Evolutionary conservation across 2,329 filamentous ascomycete species (phyloP).

Genomic region (Claviceps sp.): DNA sequence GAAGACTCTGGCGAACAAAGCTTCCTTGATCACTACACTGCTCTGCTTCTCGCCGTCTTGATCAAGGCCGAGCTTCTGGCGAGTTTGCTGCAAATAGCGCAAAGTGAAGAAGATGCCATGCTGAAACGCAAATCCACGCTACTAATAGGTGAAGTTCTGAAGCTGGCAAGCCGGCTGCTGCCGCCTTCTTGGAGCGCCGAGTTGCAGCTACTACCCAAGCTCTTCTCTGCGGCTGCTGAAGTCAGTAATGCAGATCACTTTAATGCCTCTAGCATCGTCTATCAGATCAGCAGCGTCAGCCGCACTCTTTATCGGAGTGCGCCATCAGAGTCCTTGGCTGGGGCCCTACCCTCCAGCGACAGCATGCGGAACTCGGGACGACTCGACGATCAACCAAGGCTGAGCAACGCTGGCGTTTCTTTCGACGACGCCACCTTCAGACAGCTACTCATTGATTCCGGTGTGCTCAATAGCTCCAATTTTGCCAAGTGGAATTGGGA

Average conservation of each 20-base stretch:
- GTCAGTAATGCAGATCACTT: slow-evolving; percentile 63
- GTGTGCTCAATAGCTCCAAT: slow-evolving; percentile 79
- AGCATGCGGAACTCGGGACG: slow-evolving; percentile 34
- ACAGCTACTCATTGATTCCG: slow-evolving; percentile 59
- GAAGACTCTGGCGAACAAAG: slow-evolving; percentile 64
- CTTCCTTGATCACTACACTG: slow-evolving; percentile 87
- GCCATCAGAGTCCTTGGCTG: slow-evolving; percentile 28
- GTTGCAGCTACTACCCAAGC: slow-evolving; percentile 75
- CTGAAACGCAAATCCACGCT: slow-evolving; percentile 82
- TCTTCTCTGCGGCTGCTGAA: slow-evolving; percentile 64
- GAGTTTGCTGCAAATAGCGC: slow-evolving; percentile 49
- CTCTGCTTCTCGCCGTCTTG: slow-evolving; percentile 72
- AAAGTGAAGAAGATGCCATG: slow-evolving; percentile 52
- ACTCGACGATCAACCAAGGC: slow-evolving; percentile 44
- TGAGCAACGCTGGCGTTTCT: slow-evolving; percentile 25
- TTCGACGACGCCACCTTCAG: slow-evolving; percentile 51
- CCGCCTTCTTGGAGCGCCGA: slow-evolving; percentile 71
- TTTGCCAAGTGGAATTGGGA: slow-evolving; percentile 98
- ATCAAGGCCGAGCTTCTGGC: slow-evolving; percentile 65
- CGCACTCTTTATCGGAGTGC: slow-evolving; percentile 76
- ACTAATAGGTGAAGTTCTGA: slow-evolving; percentile 80
- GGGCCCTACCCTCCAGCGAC: slow-evolving; percentile 27
- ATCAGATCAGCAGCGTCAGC: slow-evolving; percentile 96
- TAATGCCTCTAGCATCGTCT: slow-evolving; percentile 78
- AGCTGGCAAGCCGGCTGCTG: slow-evolving; percentile 74